These are phyloP conservation scores for Scedosporium boydii DNA, from an alignment of 2,329 filamentous ascomycete species.

Conservation along the genomic window DNA sequence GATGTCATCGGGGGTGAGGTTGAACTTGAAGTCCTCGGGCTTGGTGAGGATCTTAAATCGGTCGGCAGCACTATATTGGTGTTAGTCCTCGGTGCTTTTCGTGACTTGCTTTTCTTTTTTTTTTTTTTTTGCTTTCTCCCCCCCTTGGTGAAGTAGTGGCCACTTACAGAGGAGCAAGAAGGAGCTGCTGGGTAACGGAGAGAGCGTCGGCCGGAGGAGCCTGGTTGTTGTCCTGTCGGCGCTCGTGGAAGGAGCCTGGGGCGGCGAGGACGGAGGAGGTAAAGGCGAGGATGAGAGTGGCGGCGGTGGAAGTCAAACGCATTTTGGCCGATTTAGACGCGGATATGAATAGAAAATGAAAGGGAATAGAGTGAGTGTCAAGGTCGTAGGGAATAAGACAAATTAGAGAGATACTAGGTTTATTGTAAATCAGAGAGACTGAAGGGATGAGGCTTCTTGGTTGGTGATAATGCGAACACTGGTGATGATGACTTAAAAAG, in stretches of 20 bases:
- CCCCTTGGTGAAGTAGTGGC: neutral
- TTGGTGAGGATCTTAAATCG: constrained; percentile 28
- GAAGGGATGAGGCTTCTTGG: no score
- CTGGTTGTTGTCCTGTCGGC: constrained; percentile 4
- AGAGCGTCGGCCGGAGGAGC: constrained; percentile 15
- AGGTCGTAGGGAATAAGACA: neutral
- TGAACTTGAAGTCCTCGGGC: constrained; percentile 32
- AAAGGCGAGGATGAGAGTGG: constrained; percentile 29
- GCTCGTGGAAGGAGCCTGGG: constrained; percentile 8
- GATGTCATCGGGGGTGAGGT: constrained; percentile 34
- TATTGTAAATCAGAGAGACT: no score
- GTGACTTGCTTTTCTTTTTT: neutral
- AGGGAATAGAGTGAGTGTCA: neutral
- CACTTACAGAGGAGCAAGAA: constrained; percentile 10
- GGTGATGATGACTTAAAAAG: neutral
- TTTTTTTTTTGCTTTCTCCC: neutral
- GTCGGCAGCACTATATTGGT: constrained; percentile 21
- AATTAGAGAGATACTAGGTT: neutral
- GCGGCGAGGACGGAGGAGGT: constrained; percentile 21
- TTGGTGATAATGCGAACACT: neutral
- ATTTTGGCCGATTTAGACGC: constrained; percentile 16
- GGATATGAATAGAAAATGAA: neutral
- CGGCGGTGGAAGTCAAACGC: constrained; percentile 22
- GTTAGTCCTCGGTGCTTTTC: neutral
- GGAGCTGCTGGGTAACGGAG: constrained; percentile 18